Evolutionary conservation across 2,329 filamentous ascomycete species (phyloP).

Genomic region (Waltergamsia citrina): DNA sequence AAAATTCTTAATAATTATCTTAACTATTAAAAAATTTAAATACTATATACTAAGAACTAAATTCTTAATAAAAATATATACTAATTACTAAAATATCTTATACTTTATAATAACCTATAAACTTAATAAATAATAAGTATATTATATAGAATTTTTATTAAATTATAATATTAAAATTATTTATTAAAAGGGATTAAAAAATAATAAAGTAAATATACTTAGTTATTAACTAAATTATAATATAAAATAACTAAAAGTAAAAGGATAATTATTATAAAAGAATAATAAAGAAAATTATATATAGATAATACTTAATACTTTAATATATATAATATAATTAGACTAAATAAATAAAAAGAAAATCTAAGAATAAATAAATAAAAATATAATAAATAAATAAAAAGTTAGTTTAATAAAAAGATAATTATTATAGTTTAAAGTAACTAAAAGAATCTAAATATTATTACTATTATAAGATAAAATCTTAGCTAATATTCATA

Average conservation of each 20-base stretch:
- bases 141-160: slow-evolving; percentile 8
- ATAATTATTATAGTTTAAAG: too few species aligned
- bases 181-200: slow-evolving; percentile 7
- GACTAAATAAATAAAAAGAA: background rate
- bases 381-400: slow-evolving; percentile 2
- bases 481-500: slow-evolving; percentile 4
- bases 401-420: background rate
- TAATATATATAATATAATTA: background rate
- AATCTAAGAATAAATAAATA: background rate
- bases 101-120: too few species aligned
- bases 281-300: background rate
- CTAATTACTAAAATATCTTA: too few species aligned
- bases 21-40: too few species aligned
- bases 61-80: too few species aligned
- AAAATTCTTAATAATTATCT: too few species aligned
- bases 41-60: too few species aligned
- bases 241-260: slow-evolving; percentile 4
- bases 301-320: background rate
- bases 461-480: slow-evolving; percentile 2
- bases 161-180: slow-evolving; percentile 9
- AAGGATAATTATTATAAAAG: slow-evolving; percentile 7
- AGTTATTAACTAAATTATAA: slow-evolving; percentile 5
- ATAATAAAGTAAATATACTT: slow-evolving; percentile 6
- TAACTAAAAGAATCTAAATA: slow-evolving; percentile 4
- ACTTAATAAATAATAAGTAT: too few species aligned